Evolutionary conservation across 116 monocot species (phyloP).

Genomic region (Phalaenopsis hybrid): DNA sequence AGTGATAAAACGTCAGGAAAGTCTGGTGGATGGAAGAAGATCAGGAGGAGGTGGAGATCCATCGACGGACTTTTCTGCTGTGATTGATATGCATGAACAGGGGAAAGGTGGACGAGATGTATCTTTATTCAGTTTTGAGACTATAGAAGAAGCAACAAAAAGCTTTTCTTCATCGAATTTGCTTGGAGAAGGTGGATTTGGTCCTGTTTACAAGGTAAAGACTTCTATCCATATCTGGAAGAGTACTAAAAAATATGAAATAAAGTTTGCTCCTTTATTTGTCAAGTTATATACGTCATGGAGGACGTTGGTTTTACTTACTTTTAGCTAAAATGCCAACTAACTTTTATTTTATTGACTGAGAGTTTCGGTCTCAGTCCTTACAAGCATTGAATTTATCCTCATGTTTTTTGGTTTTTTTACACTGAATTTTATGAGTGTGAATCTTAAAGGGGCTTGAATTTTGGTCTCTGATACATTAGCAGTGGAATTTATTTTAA

Average conservation of each 20-base stretch:
- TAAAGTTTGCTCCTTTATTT: not conserved
- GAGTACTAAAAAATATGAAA: not conserved
- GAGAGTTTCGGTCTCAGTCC: too few relatives aligned
- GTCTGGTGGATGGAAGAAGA: not conserved
- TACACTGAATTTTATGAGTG: too few relatives aligned
- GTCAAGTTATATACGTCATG: not conserved
- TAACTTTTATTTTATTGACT: not conserved
- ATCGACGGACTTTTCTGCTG: not conserved
- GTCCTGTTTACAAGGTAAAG: constrained; percentile 22
- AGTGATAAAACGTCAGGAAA: not conserved
- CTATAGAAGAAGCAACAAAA: constrained; percentile 11
- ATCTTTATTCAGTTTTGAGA: constrained; percentile 5
- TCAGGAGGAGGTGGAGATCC: not conserved
- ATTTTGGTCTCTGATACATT: too few relatives aligned
- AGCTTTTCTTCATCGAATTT: constrained; percentile 9
- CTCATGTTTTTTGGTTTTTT: too few relatives aligned
- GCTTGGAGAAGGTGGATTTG: constrained; percentile 28
- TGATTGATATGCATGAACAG: not conserved
- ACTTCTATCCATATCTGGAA: not conserved
- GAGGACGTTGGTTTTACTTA: not conserved
- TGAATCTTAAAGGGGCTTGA: too few relatives aligned
- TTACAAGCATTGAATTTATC: too few relatives aligned
- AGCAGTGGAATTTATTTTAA: too few relatives aligned
- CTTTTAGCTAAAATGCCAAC: not conserved
- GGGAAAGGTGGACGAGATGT: constrained; percentile 18